Conservation (phyloP, 495 filamentous ascomycete genomes). For the Penicillium simplicissimum region DNA sequence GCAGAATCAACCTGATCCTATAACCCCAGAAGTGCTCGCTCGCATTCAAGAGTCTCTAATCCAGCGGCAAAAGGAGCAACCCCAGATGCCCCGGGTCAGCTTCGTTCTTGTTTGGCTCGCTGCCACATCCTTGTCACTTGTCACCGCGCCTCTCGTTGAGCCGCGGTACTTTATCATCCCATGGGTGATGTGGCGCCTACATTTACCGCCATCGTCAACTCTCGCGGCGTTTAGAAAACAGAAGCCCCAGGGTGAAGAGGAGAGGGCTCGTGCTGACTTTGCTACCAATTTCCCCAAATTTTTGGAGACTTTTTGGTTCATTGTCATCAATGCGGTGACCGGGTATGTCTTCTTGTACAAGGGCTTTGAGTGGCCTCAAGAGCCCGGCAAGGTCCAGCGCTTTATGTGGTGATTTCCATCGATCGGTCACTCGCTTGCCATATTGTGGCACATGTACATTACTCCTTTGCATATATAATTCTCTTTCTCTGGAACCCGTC, state of each 20-base stretch:
- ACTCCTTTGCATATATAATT: background rate
- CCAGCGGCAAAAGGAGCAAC: constrained; percentile 36
- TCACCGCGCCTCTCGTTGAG: constrained; percentile 90
- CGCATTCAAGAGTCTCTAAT: constrained; percentile 37
- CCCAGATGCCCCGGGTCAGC: constrained; percentile 43
- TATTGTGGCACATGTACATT: constrained; percentile 15
- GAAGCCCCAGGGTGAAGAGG: constrained; percentile 24
- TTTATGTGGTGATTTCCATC: constrained; percentile 81
- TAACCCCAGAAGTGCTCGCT: constrained; percentile 35
- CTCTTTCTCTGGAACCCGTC: background rate
- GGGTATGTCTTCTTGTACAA: constrained; percentile 79
- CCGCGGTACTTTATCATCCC: constrained; percentile 93
- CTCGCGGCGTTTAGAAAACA: constrained; percentile 31
- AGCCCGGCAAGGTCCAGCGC: constrained; percentile 77
- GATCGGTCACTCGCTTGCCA: background rate
- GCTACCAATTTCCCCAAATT: constrained; percentile 49
- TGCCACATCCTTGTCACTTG: constrained; percentile 70
- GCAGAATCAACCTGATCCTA: constrained; percentile 21
- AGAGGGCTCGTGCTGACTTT: constrained; percentile 31
- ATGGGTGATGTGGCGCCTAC: constrained; percentile 90
- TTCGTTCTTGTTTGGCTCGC: constrained; percentile 70
- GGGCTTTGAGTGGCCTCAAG: constrained; percentile 79
- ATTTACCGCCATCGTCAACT: constrained; percentile 58
- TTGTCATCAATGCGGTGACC: constrained; percentile 68
- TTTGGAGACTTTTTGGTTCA: constrained; percentile 78